Conservation (phyloP, 768 basidiomycete genomes). For the Pholiota molesta region DNA sequence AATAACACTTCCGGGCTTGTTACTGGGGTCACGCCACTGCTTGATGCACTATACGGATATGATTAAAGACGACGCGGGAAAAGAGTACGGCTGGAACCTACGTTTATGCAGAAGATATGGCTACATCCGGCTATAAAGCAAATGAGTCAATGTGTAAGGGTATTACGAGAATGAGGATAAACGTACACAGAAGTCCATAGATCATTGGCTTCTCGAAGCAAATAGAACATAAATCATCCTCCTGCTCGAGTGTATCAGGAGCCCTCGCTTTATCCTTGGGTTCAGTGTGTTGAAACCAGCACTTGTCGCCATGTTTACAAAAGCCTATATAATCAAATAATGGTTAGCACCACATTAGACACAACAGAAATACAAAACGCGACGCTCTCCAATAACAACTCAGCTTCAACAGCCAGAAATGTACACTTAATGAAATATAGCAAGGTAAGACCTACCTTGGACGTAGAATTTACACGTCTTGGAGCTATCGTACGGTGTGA, state of each 20-base stretch:
- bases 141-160: background rate
- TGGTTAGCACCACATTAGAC: background rate
- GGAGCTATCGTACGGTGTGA: constrained; percentile 72
- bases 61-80: background rate
- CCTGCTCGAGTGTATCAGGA: constrained; percentile 26
- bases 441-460: constrained; percentile 44
- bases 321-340: constrained; percentile 52
- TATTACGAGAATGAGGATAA: background rate
- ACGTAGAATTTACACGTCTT: constrained; percentile 73
- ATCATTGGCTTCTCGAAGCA: constrained; percentile 74
- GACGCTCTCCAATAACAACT: background rate
- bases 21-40: constrained; percentile 70
- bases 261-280: constrained; percentile 21
- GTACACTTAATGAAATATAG: background rate
- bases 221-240: constrained; percentile 63
- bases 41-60: constrained; percentile 64
- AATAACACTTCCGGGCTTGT: constrained; percentile 52
- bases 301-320: constrained; percentile 68
- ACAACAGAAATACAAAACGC: background rate
- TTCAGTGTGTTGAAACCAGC: constrained; percentile 72
- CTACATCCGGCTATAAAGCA: constrained; percentile 60
- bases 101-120: constrained; percentile 77
- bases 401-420: too few species aligned
- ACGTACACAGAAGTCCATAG: constrained; percentile 69
- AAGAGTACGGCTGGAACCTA: constrained; percentile 31